Conservation (phyloP, 1,284 basidiomycete genomes). For the Athelia sp. region DNA sequence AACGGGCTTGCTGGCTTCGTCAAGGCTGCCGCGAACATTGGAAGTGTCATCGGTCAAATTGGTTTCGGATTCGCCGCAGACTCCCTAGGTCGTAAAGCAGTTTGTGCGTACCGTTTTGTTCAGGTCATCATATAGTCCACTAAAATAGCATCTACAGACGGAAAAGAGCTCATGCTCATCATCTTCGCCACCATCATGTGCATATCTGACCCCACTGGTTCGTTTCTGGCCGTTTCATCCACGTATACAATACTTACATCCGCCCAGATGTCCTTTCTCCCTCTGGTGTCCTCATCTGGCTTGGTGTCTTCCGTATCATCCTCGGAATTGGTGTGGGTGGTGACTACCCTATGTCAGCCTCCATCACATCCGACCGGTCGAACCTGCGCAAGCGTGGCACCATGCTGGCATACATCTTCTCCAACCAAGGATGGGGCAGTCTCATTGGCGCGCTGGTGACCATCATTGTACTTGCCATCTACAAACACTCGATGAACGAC, state of each 20-base stretch:
- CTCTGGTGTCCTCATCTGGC: slow-evolving; percentile 48
- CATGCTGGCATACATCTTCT: slow-evolving; percentile 71
- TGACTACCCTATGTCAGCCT: slow-evolving; percentile 79
- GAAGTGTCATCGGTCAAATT: slow-evolving; percentile 73
- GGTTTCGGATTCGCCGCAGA: slow-evolving; percentile 63
- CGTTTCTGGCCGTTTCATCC: too few species aligned
- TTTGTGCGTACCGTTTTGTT: slow-evolving; percentile 48
- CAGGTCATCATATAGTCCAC: not conserved
- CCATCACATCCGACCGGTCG: slow-evolving; percentile 67
- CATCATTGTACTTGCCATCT: slow-evolving; percentile 66
- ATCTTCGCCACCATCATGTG: slow-evolving; percentile 66
- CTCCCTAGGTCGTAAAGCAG: slow-evolving; percentile 58
- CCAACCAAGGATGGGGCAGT: slow-evolving; percentile 74
- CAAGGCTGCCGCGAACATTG: slow-evolving; percentile 70
- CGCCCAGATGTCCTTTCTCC: slow-evolving; percentile 41
- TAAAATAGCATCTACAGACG: slow-evolving; percentile 34
- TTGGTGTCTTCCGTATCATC: slow-evolving; percentile 63
- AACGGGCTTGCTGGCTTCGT: slow-evolving; percentile 56
- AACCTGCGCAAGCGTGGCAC: slow-evolving; percentile 68
- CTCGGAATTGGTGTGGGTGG: slow-evolving; percentile 77
- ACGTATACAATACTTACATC: too few species aligned
- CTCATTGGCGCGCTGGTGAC: slow-evolving; percentile 62
- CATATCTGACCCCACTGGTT: slow-evolving; percentile 44
- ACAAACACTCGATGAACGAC: slow-evolving; percentile 60
- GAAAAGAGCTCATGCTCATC: slow-evolving; percentile 78